Evolutionary conservation across 1,284 basidiomycete genomes (phyloP).

Genomic region (Fomitopsis pinicola): DNA sequence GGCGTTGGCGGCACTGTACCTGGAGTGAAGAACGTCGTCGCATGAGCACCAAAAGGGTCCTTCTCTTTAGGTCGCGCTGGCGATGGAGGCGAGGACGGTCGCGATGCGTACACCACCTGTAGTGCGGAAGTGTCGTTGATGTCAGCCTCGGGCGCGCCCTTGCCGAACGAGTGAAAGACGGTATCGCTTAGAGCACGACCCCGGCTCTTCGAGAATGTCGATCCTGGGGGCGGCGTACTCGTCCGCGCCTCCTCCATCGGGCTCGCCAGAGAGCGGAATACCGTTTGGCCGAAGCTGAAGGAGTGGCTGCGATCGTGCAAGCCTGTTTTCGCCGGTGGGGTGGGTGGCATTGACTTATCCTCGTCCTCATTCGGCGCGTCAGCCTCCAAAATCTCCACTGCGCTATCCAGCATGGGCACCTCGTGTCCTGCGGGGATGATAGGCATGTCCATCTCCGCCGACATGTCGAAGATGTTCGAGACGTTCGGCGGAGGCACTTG

Average conservation of each 20-base stretch:
- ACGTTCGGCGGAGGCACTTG: conserved; percentile 31
- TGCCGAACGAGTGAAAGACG: conserved; percentile 49
- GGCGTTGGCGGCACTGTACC: conserved; percentile 66
- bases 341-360: not conserved
- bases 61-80: conserved; percentile 37
- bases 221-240: conserved; percentile 15
- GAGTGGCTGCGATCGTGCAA: conserved; percentile 44
- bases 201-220: conserved; percentile 33
- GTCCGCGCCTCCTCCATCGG: not conserved
- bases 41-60: conserved; percentile 68
- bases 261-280: conserved; percentile 38
- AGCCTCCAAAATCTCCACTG: conserved; percentile 36
- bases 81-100: conserved; percentile 4
- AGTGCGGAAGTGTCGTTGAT: conserved; percentile 56
- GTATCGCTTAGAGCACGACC: conserved; percentile 57
- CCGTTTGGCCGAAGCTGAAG: conserved; percentile 57
- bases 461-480: conserved; percentile 50
- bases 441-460: conserved; percentile 45
- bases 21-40: conserved; percentile 72
- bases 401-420: conserved; percentile 38
- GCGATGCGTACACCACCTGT: conserved; percentile 41
- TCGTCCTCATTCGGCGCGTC: conserved; percentile 15
- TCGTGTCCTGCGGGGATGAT: conserved; percentile 40
- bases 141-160: conserved; percentile 45
- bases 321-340: conserved; percentile 28